Conservation (phyloP, 73 alveolate species). For the Paramecium octaurelia region DNA sequence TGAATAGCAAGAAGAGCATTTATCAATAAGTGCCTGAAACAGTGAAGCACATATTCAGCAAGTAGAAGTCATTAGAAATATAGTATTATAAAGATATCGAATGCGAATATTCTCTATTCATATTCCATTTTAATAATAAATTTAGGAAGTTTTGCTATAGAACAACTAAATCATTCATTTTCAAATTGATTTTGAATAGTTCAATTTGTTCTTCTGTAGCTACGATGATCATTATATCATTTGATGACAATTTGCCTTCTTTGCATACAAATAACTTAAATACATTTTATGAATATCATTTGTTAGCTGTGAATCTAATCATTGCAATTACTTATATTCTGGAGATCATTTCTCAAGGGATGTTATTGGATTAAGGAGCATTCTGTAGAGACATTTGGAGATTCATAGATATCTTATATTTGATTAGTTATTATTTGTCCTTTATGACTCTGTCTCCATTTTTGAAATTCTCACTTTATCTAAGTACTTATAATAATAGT, state of each 20-base stretch:
- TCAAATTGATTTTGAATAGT: not conserved
- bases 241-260: not conserved
- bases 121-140: not conserved
- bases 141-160: constrained; percentile 29
- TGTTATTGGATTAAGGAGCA: constrained; percentile 43
- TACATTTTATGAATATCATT: constrained; percentile 7
- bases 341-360: constrained; percentile 6
- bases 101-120: not conserved
- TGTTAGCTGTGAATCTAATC: not conserved
- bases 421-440: not conserved
- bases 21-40: not conserved
- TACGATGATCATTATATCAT: constrained; percentile 14
- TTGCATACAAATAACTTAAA: not conserved
- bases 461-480: not conserved
- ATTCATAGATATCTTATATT: not conserved
- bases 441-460: not conserved
- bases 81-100: constrained; percentile 26
- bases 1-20: not conserved
- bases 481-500: not conserved
- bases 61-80: not conserved
- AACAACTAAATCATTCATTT: not conserved
- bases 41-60: not conserved
- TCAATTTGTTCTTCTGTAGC: constrained; percentile 22
- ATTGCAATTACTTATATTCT: not conserved
- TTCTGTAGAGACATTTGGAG: constrained; percentile 52